phyloP scores from a whole-genome alignment of 352 stramenopile genomes.

The Albugo laibachii region DNA sequence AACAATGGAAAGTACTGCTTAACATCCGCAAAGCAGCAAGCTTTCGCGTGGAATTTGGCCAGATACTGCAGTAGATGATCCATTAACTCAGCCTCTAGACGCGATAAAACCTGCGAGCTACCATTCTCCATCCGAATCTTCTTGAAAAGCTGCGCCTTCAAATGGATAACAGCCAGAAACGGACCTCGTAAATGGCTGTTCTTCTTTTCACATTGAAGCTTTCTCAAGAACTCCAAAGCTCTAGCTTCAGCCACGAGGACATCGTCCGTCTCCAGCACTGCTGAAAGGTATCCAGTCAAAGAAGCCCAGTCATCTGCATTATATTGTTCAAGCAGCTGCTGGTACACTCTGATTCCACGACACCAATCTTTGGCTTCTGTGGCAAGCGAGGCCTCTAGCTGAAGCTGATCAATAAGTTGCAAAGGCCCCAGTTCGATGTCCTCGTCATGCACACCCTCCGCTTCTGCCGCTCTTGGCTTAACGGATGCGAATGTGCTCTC shows the following conservation, averaged over 20 bases:
- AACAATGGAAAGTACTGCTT: slow-evolving; percentile 52
- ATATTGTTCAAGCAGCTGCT: slow-evolving; percentile 35
- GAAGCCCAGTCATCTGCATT: slow-evolving; percentile 75
- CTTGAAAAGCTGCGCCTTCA: slow-evolving; percentile 24
- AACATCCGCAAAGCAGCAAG: slow-evolving; percentile 72
- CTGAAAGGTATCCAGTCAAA: slow-evolving; percentile 37
- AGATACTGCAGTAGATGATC: slow-evolving; percentile 32
- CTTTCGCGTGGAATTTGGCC: slow-evolving; percentile 52
- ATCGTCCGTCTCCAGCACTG: slow-evolving; percentile 17
- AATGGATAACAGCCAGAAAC: slow-evolving; percentile 36
- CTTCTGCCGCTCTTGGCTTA: slow-evolving; percentile 39
- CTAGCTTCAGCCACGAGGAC: slow-evolving; percentile 9
- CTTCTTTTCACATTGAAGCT: slow-evolving; percentile 19
- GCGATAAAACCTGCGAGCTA: slow-evolving; percentile 4
- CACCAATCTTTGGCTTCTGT: slow-evolving; percentile 27
- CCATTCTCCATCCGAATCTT: slow-evolving; percentile 8
- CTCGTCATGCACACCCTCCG: slow-evolving; percentile 53
- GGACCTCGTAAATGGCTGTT: slow-evolving; percentile 45
- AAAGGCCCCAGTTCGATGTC: slow-evolving; percentile 71
- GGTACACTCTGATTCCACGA: slow-evolving; percentile 29
- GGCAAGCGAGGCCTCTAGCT: slow-evolving; percentile 38
- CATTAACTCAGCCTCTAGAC: slow-evolving; percentile 25
- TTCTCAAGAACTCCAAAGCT: slow-evolving; percentile 18
- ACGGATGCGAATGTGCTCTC: background rate
- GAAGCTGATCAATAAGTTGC: slow-evolving; percentile 53